Evolutionary conservation across 2,329 filamentous ascomycete species (phyloP), one percentile per base, ranked within the genome.

Genomic region (Pseudodiploospora longispora): DNA sequence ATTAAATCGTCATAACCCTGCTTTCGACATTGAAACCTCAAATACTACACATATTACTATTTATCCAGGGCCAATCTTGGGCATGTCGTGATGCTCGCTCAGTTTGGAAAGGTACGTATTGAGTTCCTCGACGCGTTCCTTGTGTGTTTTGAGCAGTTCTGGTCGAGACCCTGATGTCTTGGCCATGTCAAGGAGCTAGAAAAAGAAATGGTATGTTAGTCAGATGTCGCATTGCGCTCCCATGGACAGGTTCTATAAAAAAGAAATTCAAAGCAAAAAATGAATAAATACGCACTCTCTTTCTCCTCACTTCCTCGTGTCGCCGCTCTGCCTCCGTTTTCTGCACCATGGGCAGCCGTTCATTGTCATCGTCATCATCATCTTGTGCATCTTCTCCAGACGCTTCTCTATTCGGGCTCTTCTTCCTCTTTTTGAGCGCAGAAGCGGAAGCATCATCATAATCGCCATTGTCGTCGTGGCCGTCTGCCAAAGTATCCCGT

Each of bases 71-170:
- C 77, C 77, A 45, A 81, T 81, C 68, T 80, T 80, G 55, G 77
- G 77, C 90, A 98, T 98, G 62, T 98, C 93, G 65, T 98, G 91
- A 68, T 98, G 93, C 67, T 98, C 93, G 67, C 87, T 95, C 58
- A 98, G 67, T 52, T 83, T 85, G 52, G 87, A 93, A 32, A 98
- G 70, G 63, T 97, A 96, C 51, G 86, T 87, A 63, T 98, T 98
- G 55, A 97, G 70, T 62, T 96, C 89, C 64, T 97, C 90, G 36
- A 98, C 91, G 8, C 88, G 82, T 70, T 98, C 87, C 63, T 97
- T 97, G 66, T 98, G 93, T 30, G 90, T 95, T 73, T 96, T 97
- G 53, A 91, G 79, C 10, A 94, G 83, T 61, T 96, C 90, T 10
- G 84, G 80, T 39, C 72, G 65, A 6, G 70, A 62, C 6, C 67